Conservation (phyloP, 768 basidiomycete genomes). For the Dentipellis fragilis region DNA sequence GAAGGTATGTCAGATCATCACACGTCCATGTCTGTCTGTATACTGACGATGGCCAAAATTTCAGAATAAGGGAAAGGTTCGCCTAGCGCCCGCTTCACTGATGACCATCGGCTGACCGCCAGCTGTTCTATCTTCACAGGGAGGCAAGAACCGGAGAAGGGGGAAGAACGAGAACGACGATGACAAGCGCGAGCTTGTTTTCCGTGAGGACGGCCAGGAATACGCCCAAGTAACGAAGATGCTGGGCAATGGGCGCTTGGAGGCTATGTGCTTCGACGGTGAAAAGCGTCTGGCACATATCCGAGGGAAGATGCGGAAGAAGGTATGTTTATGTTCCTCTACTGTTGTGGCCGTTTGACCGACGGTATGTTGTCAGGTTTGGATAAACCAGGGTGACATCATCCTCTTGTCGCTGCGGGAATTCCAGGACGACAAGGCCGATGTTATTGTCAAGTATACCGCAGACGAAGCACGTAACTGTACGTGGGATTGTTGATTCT, state of each 20-base stretch:
- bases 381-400: constrained; percentile 99
- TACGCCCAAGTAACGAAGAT: constrained; percentile 98
- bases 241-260: constrained; percentile 95
- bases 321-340: constrained; percentile 45
- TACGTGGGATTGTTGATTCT: constrained; percentile 22
- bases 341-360: constrained; percentile 1
- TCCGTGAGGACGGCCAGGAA: constrained; percentile 98
- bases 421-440: constrained; percentile 98
- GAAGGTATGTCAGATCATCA: constrained; percentile 3
- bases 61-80: constrained; percentile 74
- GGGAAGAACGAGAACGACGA: constrained; percentile 99
- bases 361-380: constrained; percentile 50
- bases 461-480: constrained; percentile 86
- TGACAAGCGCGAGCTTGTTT: constrained; percentile 97
- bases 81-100: background rate
- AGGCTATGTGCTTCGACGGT: constrained; percentile 96
- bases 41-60: background rate
- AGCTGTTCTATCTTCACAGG: constrained; percentile 36
- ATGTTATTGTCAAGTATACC: constrained; percentile 98
- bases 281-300: constrained; percentile 97
- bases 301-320: constrained; percentile 98
- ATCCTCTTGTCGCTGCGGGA: constrained; percentile 90
- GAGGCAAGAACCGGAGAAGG: constrained; percentile 97
- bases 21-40: background rate
- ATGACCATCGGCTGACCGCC: constrained; percentile 2